Evolutionary conservation across 768 basidiomycete genomes (phyloP), one percentile per base, ranked within the genome.

Genomic region (Mycena venus): DNA sequence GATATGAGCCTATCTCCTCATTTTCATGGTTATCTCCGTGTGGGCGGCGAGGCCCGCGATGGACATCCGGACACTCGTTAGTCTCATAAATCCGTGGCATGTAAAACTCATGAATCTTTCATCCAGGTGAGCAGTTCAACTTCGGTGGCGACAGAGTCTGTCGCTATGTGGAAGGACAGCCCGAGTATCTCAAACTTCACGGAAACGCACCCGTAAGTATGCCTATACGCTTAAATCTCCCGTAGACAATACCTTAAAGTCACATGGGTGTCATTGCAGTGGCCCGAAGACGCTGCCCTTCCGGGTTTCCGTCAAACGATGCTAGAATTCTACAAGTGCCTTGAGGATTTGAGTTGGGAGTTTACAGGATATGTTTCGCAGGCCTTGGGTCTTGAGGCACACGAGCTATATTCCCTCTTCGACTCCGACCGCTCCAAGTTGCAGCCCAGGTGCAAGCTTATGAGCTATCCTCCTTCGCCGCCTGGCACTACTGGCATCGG

Each of bases 381-480:
- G 72, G 87, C 89, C 4, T 83, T 91, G 14, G 85, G 84, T 42
- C 80, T 91, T 19, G 76, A 85, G 5, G 77, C 85, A 1, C 82
- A 87, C 67, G 86, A 84, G 1, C 82, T 91, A 61, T 76, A 74
- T 55, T 79, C 80, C 32, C 90, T 91, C 75, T 88, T 85, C 68
- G 86, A 86, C 34, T 68, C 77, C 0, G 83, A 82, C 12, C 84
- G 85, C n/a, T 51, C 82, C 31, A 84, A 86, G 83, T 86, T 88
- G 65, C 89, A 91, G 70, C 68, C 69, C 27, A 55, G 67, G 15
- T 55, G 53, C 55, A 73, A 76, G 87, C 73, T 91, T 36, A 85
- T 91, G 63, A 88, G 90, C 77, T 91, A 91, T 73, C 90, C 90
- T 7, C 75, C 83, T 9, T 82, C 83, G 61, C 84, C 85, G 9